These are phyloP conservation scores for Magnolia changhungtana DNA, from an alignment of 164 flowering plant species.

Conservation along the genomic window DNA sequence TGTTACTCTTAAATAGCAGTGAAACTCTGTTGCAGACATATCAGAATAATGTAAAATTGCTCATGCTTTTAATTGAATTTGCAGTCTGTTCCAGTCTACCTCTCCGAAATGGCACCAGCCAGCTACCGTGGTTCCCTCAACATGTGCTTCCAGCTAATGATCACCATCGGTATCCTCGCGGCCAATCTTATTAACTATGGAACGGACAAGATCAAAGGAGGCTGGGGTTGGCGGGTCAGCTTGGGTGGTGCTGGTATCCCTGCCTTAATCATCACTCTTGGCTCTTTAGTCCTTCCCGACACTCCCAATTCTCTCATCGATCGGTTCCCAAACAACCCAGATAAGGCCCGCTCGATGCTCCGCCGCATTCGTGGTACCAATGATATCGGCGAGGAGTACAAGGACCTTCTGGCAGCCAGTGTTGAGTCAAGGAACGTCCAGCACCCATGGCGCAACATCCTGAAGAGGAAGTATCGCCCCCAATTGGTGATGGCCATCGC, in stretches of 20 bases:
- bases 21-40: too few species aligned
- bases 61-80: not conserved
- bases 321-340: slow-evolving; percentile 7
- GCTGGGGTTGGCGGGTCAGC: slow-evolving; percentile 41
- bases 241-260: slow-evolving; percentile 31
- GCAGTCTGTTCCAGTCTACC: slow-evolving; percentile 37
- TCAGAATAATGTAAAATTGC: too few species aligned
- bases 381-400: slow-evolving; percentile 23
- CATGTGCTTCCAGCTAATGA: slow-evolving; percentile 29
- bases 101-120: slow-evolving; percentile 43
- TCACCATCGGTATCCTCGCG: slow-evolving; percentile 27
- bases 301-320: slow-evolving; percentile 37
- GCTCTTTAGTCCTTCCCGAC: slow-evolving; percentile 32
- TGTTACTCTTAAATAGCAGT: too few species aligned
- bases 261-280: slow-evolving; percentile 27
- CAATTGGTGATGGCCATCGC: slow-evolving; percentile 32
- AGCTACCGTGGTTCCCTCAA: slow-evolving; percentile 30
- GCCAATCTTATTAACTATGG: slow-evolving; percentile 30
- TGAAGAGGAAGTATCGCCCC: slow-evolving; percentile 57
- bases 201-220: slow-evolving; percentile 28
- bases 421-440: slow-evolving; percentile 52
- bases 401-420: slow-evolving; percentile 52
- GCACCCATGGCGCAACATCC: slow-evolving; percentile 64
- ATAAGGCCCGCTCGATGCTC: slow-evolving; percentile 20
- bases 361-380: slow-evolving; percentile 24